phyloP scores from a whole-genome alignment of 345 rosid genomes.

The Acer campestre region DNA sequence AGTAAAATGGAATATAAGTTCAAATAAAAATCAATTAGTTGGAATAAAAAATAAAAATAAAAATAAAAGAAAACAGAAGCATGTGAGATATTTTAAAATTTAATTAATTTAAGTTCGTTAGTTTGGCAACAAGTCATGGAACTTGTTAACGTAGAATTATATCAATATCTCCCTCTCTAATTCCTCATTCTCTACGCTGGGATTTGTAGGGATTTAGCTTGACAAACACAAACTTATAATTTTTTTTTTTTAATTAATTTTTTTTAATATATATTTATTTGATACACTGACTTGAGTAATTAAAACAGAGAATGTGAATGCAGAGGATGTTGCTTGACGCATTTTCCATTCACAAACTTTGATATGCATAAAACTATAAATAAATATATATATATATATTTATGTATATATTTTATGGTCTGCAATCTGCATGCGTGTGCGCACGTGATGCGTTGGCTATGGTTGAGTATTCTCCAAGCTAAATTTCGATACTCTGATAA shows the following conservation, averaged over 20 bases:
- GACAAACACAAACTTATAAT: not conserved
- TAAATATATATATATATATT: not conserved
- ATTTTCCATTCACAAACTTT: constrained; percentile 36
- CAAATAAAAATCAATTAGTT: not conserved
- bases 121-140: constrained; percentile 17
- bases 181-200: constrained; percentile 35
- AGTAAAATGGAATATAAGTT: constrained; percentile 16
- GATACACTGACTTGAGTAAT: not conserved
- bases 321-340: constrained; percentile 66
- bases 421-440: constrained; percentile 25
- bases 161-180: constrained; percentile 19
- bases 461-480: constrained; percentile 38
- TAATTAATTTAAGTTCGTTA: not conserved
- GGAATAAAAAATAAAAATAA: not conserved
- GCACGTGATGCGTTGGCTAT: constrained; percentile 35
- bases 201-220: constrained; percentile 27
- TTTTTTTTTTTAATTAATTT: not conserved
- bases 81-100: constrained; percentile 1
- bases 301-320: constrained; percentile 27
- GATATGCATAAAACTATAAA: too few species aligned
- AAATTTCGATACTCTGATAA: constrained; percentile 12
- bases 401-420: constrained; percentile 11
- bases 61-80: constrained; percentile 5
- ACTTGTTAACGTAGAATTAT: constrained; percentile 34
- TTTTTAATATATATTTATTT: not conserved